These are phyloP conservation scores for Quercus phellos DNA, from an alignment of 331 rosid genomes.

Conservation along the genomic window DNA sequence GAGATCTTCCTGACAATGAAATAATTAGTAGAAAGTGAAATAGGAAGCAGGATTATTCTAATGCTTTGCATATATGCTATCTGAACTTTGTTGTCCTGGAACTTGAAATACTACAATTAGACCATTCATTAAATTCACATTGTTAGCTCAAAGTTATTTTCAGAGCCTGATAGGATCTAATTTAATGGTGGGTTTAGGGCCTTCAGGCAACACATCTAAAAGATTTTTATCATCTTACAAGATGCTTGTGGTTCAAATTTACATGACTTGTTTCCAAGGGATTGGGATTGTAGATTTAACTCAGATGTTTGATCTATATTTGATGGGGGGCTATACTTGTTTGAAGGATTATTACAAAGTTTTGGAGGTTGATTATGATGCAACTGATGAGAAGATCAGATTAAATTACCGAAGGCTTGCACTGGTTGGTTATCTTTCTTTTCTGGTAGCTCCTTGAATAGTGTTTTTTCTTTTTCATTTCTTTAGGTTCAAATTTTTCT, in stretches of 20 bases:
- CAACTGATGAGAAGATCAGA: conserved; percentile 68
- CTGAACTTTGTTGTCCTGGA: neutral
- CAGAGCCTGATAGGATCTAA: neutral
- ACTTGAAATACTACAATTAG: neutral
- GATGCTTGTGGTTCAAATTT: neutral
- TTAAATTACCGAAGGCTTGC: conserved; percentile 74
- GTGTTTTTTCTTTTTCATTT: neutral
- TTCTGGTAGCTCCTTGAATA: conserved; percentile 5
- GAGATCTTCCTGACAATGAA: neutral
- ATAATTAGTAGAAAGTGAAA: neutral
- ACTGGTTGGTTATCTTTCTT: conserved; percentile 48
- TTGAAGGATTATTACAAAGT: conserved; percentile 74
- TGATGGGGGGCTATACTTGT: conserved; percentile 16
- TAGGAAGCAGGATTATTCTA: neutral
- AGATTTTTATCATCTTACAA: neutral
- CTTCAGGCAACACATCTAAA: neutral
- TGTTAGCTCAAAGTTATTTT: neutral
- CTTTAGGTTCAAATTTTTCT: conserved; percentile 4
- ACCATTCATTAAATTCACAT: neutral
- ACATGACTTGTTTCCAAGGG: neutral
- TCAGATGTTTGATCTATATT: neutral
- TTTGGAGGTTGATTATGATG: conserved; percentile 81
- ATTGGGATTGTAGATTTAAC: neutral
- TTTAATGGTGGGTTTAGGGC: neutral
- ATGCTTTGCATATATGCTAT: neutral